These are phyloP conservation scores for Penicillium crystallinum DNA, from an alignment of 495 filamentous ascomycete genomes.

Conservation along the genomic window DNA sequence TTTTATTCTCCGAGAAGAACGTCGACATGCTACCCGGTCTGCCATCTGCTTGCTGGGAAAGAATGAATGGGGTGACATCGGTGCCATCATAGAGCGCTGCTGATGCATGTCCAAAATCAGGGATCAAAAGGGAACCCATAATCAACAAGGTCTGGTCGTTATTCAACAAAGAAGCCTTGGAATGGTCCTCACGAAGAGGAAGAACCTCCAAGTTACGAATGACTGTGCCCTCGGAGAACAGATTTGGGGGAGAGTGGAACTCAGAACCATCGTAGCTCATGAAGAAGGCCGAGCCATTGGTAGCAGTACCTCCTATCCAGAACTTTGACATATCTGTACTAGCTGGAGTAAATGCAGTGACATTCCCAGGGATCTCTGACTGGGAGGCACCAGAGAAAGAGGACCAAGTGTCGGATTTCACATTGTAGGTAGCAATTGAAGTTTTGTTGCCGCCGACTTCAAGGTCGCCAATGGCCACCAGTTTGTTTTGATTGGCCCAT, in stretches of 20 bases:
- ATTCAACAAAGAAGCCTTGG: slow-evolving; percentile 55
- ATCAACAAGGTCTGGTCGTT: slow-evolving; percentile 69
- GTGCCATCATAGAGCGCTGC: slow-evolving; percentile 84
- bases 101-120: slow-evolving; percentile 76
- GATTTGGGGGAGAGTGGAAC: slow-evolving; percentile 53
- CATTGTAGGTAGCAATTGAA: slow-evolving; percentile 70
- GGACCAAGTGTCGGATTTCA: slow-evolving; percentile 57
- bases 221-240: slow-evolving; percentile 56
- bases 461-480: slow-evolving; percentile 76
- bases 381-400: slow-evolving; percentile 56
- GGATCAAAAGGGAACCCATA: slow-evolving; percentile 71
- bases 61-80: slow-evolving; percentile 67
- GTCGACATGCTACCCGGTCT: slow-evolving; percentile 66
- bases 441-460: slow-evolving; percentile 57
- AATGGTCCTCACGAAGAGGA: slow-evolving; percentile 60
- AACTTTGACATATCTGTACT: slow-evolving; percentile 59
- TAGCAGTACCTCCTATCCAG: slow-evolving; percentile 69
- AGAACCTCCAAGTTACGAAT: slow-evolving; percentile 82
- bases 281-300: slow-evolving; percentile 68
- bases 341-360: slow-evolving; percentile 70
- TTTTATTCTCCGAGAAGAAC: slow-evolving; percentile 69
- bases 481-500: slow-evolving; percentile 64
- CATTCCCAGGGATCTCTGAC: slow-evolving; percentile 64
- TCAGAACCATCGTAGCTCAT: slow-evolving; percentile 65
- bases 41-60: slow-evolving; percentile 61